phyloP scores from a whole-genome alignment of 176 grass and related monocot genomes.

The Aechmea fasciata region DNA sequence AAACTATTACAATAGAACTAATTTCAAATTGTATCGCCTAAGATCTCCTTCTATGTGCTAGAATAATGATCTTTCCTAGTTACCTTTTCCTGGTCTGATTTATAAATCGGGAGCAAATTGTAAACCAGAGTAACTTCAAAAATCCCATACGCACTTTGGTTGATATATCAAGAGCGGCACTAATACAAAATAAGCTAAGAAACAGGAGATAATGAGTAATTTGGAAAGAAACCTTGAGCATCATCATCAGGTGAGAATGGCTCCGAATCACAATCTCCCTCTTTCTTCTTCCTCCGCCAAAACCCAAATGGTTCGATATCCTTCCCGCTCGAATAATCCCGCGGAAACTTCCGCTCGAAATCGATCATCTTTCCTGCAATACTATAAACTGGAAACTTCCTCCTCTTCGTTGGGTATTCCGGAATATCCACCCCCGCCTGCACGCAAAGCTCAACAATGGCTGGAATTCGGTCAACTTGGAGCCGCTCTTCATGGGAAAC shows the following conservation, averaged over 20 bases:
- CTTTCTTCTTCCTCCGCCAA: constrained; percentile 17
- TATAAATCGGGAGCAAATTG: not conserved
- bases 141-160: not conserved
- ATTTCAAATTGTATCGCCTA: too few species aligned
- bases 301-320: constrained; percentile 22
- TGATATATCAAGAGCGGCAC: not conserved
- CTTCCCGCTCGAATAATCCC: constrained; percentile 14
- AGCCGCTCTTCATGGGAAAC: constrained; percentile 24
- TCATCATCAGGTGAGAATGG: not conserved
- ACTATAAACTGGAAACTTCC: constrained; percentile 19
- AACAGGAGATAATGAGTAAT: not conserved
- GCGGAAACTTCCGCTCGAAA: constrained; percentile 23
- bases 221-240: constrained; percentile 10
- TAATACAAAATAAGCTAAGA: not conserved
- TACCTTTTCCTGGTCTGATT: too few species aligned
- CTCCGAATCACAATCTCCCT: not conserved
- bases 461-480: constrained; percentile 19
- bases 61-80: too few species aligned
- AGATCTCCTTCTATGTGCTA: too few species aligned
- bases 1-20: too few species aligned
- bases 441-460: constrained; percentile 20
- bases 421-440: constrained; percentile 18
- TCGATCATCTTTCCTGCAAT: constrained; percentile 24
- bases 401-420: constrained; percentile 22
- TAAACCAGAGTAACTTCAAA: not conserved